Conservation (phyloP, 129 eudicot species). For the Artemisia annua region DNA sequence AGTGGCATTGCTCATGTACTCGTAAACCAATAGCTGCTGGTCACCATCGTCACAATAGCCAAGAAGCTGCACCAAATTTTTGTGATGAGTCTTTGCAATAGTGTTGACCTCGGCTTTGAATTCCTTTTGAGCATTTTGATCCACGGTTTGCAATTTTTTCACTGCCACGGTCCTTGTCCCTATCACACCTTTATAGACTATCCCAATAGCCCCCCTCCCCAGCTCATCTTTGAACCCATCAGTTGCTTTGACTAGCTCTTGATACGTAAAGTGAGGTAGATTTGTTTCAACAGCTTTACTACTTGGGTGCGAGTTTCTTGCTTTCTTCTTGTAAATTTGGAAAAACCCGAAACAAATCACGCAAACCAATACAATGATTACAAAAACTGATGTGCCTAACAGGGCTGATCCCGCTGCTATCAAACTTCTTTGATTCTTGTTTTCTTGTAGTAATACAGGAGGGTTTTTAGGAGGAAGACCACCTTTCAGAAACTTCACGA, state of each 20-base stretch:
- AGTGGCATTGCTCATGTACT: constrained; percentile 53
- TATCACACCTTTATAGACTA: constrained; percentile 38
- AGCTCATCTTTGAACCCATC: constrained; percentile 43
- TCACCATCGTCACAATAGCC: constrained; percentile 49
- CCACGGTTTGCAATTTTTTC: constrained; percentile 34
- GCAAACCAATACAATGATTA: no score
- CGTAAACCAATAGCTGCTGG: constrained; percentile 42
- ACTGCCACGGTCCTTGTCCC: constrained; percentile 30
- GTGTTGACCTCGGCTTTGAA: constrained; percentile 41
- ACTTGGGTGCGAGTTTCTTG: no score
- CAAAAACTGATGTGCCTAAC: constrained; percentile 33
- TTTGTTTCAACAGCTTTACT: not conserved
- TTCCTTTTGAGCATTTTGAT: constrained; percentile 36
- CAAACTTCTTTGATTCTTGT: constrained; percentile 14
- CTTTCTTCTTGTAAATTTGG: no score
- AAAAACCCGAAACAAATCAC: no score
- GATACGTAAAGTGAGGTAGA: constrained; percentile 29
- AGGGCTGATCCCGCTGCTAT: constrained; percentile 26
- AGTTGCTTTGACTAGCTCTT: constrained; percentile 42
- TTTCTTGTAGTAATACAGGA: not conserved
- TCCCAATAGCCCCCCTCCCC: constrained; percentile 42
- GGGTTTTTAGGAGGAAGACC: not conserved
- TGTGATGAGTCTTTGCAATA: constrained; percentile 52
- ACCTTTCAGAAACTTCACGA: constrained; percentile 32
- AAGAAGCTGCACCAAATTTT: constrained; percentile 50